Conservation (phyloP, 2,329 filamentous ascomycete species). For the Corinectria fuckeliana region DNA sequence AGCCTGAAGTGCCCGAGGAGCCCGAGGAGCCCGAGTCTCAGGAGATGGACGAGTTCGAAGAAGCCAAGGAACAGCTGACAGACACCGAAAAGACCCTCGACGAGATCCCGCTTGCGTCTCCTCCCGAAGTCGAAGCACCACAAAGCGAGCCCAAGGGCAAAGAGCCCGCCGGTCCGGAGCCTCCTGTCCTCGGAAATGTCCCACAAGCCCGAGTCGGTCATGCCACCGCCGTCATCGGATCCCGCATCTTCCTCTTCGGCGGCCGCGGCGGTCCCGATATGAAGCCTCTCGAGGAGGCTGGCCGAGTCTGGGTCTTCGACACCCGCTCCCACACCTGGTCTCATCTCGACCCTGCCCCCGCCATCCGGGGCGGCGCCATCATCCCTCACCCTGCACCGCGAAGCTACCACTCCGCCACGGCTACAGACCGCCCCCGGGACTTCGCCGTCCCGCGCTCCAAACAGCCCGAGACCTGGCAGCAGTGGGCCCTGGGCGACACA, state of each 20-base stretch:
- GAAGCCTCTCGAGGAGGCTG: slow-evolving; percentile 75
- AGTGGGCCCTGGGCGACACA: slow-evolving; percentile 63
- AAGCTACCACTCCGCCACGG: slow-evolving; percentile 72
- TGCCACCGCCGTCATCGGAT: slow-evolving; percentile 70
- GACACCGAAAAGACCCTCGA: slow-evolving; percentile 46
- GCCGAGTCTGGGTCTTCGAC: slow-evolving; percentile 79
- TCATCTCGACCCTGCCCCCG: slow-evolving; percentile 62
- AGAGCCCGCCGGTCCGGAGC: slow-evolving; percentile 38
- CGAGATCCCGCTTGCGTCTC: slow-evolving; percentile 49
- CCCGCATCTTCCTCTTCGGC: slow-evolving; percentile 80
- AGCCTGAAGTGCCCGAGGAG: slow-evolving; percentile 15
- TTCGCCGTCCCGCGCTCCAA: slow-evolving; percentile 47
- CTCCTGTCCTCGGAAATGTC: slow-evolving; percentile 50
- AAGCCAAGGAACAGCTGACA: slow-evolving; percentile 16
- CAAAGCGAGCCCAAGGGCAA: slow-evolving; percentile 50
- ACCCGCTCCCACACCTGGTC: slow-evolving; percentile 70
- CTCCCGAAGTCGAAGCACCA: slow-evolving; percentile 27
- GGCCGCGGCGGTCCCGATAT: slow-evolving; percentile 75
- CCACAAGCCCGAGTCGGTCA: slow-evolving; percentile 76
- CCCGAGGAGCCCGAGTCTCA: slow-evolving; percentile 12
- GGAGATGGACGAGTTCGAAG: not conserved
- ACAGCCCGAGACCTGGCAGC: slow-evolving; percentile 56
- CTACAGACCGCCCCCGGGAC: slow-evolving; percentile 63
- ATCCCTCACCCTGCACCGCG: slow-evolving; percentile 64
- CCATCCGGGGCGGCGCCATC: slow-evolving; percentile 49